Base-by-base conservation (phyloP, 345 rosid genomes). In the Crucihimalaya himalaica region DNA sequence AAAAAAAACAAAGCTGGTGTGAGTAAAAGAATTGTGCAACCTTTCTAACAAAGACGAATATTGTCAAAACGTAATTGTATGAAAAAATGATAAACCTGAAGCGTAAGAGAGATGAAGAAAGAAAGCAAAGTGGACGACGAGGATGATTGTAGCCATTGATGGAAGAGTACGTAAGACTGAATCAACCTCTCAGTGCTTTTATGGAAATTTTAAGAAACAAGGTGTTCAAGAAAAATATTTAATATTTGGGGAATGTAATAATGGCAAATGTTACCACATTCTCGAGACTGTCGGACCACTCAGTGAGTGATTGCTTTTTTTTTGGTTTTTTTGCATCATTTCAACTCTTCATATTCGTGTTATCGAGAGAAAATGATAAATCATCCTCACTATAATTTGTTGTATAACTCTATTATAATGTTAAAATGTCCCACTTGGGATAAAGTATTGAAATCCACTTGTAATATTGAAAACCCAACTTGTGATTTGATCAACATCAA, bases 101-200 rank as follows among this genome's bases (percentile, higher is more conserved):
- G 67, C 69, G 80, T 61, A 81, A 69, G 72, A 55, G 71, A 82
- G 69, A 11, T 84, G 39, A 66, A 86, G 66, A 19, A 79, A 52
- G 69, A 52, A 32, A 55, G 58, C 63, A 9, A 61, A 29, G 62
- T 4, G 35, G 63, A 52, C 29, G 48, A 68, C n/a, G n/a, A 48
- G 57, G 12, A n/a, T 40, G 68, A 18, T 2, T 3, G 64, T 25
- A 69, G 70, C 79, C 79, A 76, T 76, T 62, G 70, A 50, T 76
- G 75, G 31, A 20, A 73, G 57, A 52, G 15, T 37, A 4, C 42
- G 59, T 39, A 45, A 57, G 55, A 55, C 7, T 42, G 43, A 66
- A 37, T 57, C 42, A 21, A 5, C 16, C 29, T 20, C 57, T 45
- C 65, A 43, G 29, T 45, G 66, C 52, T 46, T 47, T 56, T 35